phyloP scores from a whole-genome alignment of 129 eudicot species.

The Apium graveolens region DNA sequence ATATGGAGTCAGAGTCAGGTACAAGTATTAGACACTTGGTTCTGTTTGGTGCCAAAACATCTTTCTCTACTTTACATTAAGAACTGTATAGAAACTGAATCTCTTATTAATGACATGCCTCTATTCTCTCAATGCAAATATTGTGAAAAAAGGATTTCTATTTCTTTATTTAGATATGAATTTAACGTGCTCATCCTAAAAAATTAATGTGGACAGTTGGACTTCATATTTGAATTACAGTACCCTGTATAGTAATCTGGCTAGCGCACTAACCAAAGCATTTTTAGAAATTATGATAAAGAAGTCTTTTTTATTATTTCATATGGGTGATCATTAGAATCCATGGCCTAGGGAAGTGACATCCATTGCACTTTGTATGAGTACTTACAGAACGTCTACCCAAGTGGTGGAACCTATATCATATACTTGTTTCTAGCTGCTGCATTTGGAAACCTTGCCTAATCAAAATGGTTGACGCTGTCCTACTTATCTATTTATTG shows the following conservation, averaged over 20 bases:
- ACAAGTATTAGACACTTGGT: background rate
- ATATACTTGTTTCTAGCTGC: background rate
- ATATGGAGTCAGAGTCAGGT: background rate
- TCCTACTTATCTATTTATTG: constrained; percentile 1
- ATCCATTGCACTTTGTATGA: no score
- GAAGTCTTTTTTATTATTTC: background rate
- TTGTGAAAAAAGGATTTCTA: background rate
- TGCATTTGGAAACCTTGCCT: background rate
- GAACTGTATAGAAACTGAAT: background rate
- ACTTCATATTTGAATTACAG: background rate
- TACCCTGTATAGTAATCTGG: background rate
- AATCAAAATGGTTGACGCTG: background rate
- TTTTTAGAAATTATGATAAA: background rate
- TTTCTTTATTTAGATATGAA: background rate
- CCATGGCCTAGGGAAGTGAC: no score
- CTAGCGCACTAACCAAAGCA: background rate
- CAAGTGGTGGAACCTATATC: no score
- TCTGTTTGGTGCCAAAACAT: background rate
- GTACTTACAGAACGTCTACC: no score
- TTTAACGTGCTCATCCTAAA: background rate
- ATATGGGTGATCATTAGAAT: no score
- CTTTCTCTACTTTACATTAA: background rate
- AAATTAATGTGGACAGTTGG: background rate
- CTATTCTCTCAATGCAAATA: background rate
- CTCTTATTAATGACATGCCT: background rate